Evolutionary conservation across 1,284 basidiomycete genomes (phyloP).

Genomic region (Ceratobasidium sp.): DNA sequence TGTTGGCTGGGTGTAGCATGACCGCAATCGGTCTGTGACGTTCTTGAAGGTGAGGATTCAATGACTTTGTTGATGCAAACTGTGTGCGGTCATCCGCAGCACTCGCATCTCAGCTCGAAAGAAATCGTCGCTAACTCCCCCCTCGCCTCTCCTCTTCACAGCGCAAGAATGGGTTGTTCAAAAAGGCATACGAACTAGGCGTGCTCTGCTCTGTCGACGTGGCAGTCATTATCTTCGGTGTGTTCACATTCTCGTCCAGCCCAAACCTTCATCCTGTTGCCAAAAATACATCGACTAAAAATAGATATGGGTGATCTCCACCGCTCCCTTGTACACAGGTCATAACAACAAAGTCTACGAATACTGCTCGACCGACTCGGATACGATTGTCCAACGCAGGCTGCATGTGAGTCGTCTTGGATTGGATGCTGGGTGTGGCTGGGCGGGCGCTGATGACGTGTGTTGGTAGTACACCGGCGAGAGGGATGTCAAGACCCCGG

Average conservation of each 20-base stretch:
- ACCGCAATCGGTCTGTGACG: constrained; percentile 90
- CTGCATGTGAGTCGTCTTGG: constrained; percentile 59
- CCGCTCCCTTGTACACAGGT: constrained; percentile 56
- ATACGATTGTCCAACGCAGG: constrained; percentile 63
- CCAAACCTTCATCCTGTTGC: constrained; percentile 37
- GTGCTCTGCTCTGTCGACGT: constrained; percentile 80
- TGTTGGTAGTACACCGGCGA: constrained; percentile 65
- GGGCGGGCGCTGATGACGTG: neutral
- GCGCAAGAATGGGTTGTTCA: constrained; percentile 91
- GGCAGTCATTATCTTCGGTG: constrained; percentile 76
- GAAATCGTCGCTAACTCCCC: constrained; percentile 20
- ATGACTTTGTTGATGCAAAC: constrained; percentile 33
- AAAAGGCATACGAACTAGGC: constrained; percentile 90
- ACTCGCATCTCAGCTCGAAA: constrained; percentile 56
- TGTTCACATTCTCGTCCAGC: constrained; percentile 49
- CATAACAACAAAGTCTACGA: constrained; percentile 71
- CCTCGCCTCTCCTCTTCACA: constrained; percentile 53
- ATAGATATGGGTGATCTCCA: constrained; percentile 13
- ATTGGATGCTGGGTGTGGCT: constrained; percentile 47
- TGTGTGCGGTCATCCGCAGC: too few species aligned
- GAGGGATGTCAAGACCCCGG: constrained; percentile 62
- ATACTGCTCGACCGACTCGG: constrained; percentile 67
- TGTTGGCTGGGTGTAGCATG: constrained; percentile 70
- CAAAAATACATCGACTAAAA: constrained; percentile 45
- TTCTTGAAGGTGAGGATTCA: constrained; percentile 80